Conservation (phyloP, 306 rosid species). For the Begonia peltatifolia region DNA sequence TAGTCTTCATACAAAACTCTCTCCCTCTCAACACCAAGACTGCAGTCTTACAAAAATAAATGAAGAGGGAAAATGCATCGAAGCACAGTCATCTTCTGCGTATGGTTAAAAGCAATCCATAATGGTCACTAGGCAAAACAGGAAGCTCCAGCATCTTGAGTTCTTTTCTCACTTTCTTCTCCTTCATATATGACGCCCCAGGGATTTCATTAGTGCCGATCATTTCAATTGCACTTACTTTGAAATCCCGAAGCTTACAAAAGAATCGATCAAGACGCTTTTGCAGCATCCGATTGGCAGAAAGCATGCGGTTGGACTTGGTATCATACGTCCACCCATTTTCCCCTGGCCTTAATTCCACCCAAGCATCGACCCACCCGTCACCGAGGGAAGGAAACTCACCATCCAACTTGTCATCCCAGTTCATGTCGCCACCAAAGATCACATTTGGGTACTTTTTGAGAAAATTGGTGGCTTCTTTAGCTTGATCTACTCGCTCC, state of each 20-base stretch:
- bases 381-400: constrained; percentile 40
- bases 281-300: constrained; percentile 57
- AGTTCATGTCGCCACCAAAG: constrained; percentile 94
- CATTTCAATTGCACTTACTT: constrained; percentile 57
- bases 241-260: constrained; percentile 44
- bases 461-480: constrained; percentile 47
- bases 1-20: too few relatives aligned
- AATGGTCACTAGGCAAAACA: constrained; percentile 92
- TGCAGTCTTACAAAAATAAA: not conserved
- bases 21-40: not conserved
- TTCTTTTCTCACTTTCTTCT: constrained; percentile 63
- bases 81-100: constrained; percentile 10
- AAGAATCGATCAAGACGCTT: constrained; percentile 68
- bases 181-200: constrained; percentile 39
- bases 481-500: constrained; percentile 78
- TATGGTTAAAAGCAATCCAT: constrained; percentile 68
- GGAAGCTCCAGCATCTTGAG: constrained; percentile 57
- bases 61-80: not conserved
- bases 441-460: constrained; percentile 50
- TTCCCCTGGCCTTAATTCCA: constrained; percentile 43
- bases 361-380: constrained; percentile 82
- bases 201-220: constrained; percentile 66
- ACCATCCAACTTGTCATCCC: constrained; percentile 86
- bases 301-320: constrained; percentile 70
- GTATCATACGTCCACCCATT: constrained; percentile 91